A percentile compares a stretch with the other conserved stretches of the same genome.
Evolutionary conservation across 192 early-diverging fungal genomes (phyloP).

Genomic region (Allomyces javanicus): DNA sequence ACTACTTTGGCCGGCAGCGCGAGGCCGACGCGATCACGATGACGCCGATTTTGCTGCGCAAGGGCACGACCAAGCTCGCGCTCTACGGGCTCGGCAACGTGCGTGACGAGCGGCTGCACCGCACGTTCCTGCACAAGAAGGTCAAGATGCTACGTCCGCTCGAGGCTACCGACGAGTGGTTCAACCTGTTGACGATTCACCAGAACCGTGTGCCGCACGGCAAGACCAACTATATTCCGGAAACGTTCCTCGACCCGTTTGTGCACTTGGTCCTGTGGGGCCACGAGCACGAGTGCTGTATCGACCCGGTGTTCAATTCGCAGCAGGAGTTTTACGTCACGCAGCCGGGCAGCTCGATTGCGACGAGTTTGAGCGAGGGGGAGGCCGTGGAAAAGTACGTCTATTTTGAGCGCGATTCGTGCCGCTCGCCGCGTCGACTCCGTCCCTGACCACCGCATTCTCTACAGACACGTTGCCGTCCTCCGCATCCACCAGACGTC

Average conservation of each 20-base stretch:
- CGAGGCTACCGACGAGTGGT: constrained; percentile 54
- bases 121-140: constrained; percentile 47
- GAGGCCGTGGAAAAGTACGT: constrained; percentile 54
- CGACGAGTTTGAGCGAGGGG: constrained; percentile 67
- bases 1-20: constrained; percentile 72
- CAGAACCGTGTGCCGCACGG: constrained; percentile 76
- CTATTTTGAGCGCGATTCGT: constrained; percentile 1
- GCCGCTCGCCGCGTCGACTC: no score
- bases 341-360: constrained; percentile 83
- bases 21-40: constrained; percentile 57
- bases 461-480: constrained; percentile 27
- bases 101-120: constrained; percentile 69
- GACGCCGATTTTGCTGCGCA: constrained; percentile 60
- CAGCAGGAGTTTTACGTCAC: constrained; percentile 52
- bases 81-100: constrained; percentile 85
- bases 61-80: constrained; percentile 54
- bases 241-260: constrained; percentile 60
- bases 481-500: constrained; percentile 42
- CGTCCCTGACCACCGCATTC: no score
- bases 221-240: constrained; percentile 68
- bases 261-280: constrained; percentile 83
- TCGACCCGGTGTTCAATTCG: constrained; percentile 50
- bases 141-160: constrained; percentile 51
- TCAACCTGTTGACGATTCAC: constrained; percentile 77
- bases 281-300: constrained; percentile 87